phyloP scores from a whole-genome alignment of 805 yeast species.

The Cyberlindnera euphorbiae region DNA sequence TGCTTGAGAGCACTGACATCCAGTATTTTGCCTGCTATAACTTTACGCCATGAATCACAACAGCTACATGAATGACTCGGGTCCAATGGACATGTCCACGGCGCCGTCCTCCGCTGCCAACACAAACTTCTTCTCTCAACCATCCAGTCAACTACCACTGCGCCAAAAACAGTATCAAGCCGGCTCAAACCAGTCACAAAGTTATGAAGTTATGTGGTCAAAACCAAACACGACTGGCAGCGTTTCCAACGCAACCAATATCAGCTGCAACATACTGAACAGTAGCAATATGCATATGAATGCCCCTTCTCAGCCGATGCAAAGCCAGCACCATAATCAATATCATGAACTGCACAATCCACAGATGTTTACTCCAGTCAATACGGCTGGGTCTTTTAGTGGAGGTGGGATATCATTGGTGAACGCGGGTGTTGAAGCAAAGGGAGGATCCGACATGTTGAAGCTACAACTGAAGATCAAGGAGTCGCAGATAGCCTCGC shows the following conservation, averaged over 20 bases:
- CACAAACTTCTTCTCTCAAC: too few relatives aligned
- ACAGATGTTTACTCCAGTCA: background rate
- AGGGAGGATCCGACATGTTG: conserved; percentile 32
- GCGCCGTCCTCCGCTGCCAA: conserved; percentile 13
- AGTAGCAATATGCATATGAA: too few relatives aligned
- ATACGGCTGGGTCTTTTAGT: conserved; percentile 4
- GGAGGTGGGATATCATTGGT: too few relatives aligned
- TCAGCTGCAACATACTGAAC: too few relatives aligned
- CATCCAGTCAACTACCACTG: too few relatives aligned
- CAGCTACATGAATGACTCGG: conserved; percentile 7
- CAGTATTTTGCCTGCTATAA: too few relatives aligned
- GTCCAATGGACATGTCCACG: conserved; percentile 12
- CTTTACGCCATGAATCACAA: conserved; percentile 9
- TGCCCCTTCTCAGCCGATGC: too few relatives aligned
- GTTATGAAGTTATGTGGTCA: conserved; percentile 14
- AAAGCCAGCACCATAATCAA: too few relatives aligned
- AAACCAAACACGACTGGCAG: conserved; percentile 1
- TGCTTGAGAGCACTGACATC: background rate
- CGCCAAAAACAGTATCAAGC: conserved; percentile 4
- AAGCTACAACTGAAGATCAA: conserved; percentile 51
- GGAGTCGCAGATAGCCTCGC: conserved; percentile 43
- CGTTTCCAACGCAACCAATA: too few relatives aligned
- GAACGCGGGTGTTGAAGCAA: background rate
- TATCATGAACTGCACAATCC: too few relatives aligned
- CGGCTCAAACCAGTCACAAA: too few relatives aligned